These are phyloP conservation scores for Dryas alaskensis DNA, from an alignment of 306 rosid genomes.

Conservation along the genomic window DNA sequence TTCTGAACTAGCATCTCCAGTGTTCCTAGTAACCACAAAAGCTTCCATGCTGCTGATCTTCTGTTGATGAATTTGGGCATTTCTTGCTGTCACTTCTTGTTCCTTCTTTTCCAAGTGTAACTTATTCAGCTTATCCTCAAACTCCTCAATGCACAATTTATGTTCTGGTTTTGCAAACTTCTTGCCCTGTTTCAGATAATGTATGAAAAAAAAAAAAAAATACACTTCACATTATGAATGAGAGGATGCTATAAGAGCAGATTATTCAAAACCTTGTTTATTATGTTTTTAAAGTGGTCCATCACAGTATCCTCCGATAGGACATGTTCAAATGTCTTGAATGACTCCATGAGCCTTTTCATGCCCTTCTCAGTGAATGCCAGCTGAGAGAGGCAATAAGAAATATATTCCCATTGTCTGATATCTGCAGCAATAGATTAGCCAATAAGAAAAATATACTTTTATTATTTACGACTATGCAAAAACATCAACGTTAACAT, in stretches of 20 bases:
- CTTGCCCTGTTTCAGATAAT: constrained; percentile 54
- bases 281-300: constrained; percentile 72
- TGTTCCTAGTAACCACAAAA: constrained; percentile 27
- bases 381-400: constrained; percentile 96
- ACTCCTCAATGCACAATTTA: constrained; percentile 76
- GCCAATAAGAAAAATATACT: constrained; percentile 13
- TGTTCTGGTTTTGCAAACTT: constrained; percentile 92
- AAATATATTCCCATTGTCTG: constrained; percentile 77
- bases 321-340: constrained; percentile 77
- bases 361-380: constrained; percentile 90
- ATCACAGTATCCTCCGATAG: constrained; percentile 79
- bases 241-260: constrained; percentile 22
- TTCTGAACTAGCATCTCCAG: constrained; percentile 40
- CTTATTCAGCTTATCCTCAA: constrained; percentile 85
- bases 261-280: constrained; percentile 62
- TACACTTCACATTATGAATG: background rate
- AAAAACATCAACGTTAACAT: constrained; percentile 4
- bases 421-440: constrained; percentile 46
- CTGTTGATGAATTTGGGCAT: constrained; percentile 73
- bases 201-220: background rate
- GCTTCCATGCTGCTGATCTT: constrained; percentile 48
- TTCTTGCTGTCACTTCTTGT: constrained; percentile 73
- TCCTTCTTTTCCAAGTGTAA: constrained; percentile 81
- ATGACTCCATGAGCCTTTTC: constrained; percentile 79
- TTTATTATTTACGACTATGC: constrained; percentile 11